Conservation (phyloP, 805 yeast genomes). For the Pichia membranifaciens region DNA sequence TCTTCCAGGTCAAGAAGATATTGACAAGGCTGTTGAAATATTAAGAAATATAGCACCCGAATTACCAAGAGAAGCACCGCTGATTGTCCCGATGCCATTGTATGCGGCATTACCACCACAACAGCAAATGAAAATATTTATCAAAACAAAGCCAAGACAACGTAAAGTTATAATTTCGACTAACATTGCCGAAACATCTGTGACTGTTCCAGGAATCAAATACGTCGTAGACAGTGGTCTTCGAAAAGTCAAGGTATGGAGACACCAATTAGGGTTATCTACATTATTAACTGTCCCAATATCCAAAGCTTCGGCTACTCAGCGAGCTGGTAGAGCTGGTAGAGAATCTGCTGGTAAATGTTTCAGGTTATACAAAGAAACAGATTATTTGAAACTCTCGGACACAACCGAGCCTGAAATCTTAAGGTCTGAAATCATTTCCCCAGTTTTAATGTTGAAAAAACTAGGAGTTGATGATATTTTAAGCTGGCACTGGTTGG, state of each 20-base stretch:
- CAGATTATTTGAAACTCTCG: conserved; percentile 55
- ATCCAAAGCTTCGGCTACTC: conserved; percentile 90
- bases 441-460: conserved; percentile 80
- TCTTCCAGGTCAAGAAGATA: conserved; percentile 95
- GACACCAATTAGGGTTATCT: conserved; percentile 88
- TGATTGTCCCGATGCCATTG: conserved; percentile 71
- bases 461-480: conserved; percentile 79
- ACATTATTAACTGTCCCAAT: conserved; percentile 87
- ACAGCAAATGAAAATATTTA: conserved; percentile 77
- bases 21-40: conserved; percentile 71
- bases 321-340: conserved; percentile 98
- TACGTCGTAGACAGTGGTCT: conserved; percentile 92
- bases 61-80: conserved; percentile 70
- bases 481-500: conserved; percentile 86
- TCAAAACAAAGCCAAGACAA: conserved; percentile 52
- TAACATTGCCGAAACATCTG: conserved; percentile 95
- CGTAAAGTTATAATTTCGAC: conserved; percentile 90
- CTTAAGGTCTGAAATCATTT: conserved; percentile 74
- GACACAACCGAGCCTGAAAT: conserved; percentile 92
- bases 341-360: conserved; percentile 93
- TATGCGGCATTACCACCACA: conserved; percentile 91
- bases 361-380: conserved; percentile 74
- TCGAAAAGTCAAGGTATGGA: conserved; percentile 91
- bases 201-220: conserved; percentile 90
- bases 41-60: conserved; percentile 56